Conservation (phyloP, 148 eudicot species). For the Vaccinium macrocarpon region DNA sequence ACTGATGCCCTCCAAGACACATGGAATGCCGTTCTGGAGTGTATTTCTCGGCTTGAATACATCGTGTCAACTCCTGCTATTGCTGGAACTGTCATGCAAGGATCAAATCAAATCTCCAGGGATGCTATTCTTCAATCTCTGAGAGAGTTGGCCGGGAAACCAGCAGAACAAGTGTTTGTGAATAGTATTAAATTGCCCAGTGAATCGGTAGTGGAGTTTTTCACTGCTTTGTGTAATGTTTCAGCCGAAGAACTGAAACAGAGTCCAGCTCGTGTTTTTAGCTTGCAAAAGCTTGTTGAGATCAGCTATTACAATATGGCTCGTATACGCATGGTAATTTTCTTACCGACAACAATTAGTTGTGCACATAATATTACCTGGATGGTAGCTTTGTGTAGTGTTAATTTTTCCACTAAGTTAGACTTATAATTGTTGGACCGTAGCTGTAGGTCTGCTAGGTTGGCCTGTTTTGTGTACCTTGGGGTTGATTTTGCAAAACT, state of each 20-base stretch:
- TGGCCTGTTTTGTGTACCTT: neutral
- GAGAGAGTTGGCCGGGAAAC: slow-evolving; percentile 85
- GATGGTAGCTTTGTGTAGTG: neutral
- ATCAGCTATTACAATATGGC: slow-evolving; percentile 99
- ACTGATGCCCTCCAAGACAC: slow-evolving; percentile 85
- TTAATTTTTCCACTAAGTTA: neutral
- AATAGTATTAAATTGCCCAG: slow-evolving; percentile 89
- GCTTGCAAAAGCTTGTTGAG: slow-evolving; percentile 97
- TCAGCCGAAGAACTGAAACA: slow-evolving; percentile 94
- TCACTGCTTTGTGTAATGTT: slow-evolving; percentile 86
- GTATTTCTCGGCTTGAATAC: slow-evolving; percentile 91
- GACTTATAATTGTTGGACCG: neutral
- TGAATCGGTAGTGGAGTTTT: slow-evolving; percentile 95
- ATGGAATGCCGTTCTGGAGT: slow-evolving; percentile 93
- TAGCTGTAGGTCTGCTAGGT: neutral
- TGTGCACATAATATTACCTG: neutral
- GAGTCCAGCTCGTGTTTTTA: slow-evolving; percentile 91
- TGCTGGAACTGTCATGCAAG: slow-evolving; percentile 87
- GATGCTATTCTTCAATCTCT: slow-evolving; percentile 87
- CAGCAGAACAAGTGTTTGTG: slow-evolving; percentile 87
- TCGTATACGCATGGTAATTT: slow-evolving; percentile 92
- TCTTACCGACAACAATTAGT: slow-evolving; percentile 14
- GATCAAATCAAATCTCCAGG: slow-evolving; percentile 90
- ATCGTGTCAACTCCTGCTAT: slow-evolving; percentile 72
- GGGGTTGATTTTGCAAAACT: neutral